phyloP scores from a whole-genome alignment of 345 rosid species.

The Ailanthus altissimus region DNA sequence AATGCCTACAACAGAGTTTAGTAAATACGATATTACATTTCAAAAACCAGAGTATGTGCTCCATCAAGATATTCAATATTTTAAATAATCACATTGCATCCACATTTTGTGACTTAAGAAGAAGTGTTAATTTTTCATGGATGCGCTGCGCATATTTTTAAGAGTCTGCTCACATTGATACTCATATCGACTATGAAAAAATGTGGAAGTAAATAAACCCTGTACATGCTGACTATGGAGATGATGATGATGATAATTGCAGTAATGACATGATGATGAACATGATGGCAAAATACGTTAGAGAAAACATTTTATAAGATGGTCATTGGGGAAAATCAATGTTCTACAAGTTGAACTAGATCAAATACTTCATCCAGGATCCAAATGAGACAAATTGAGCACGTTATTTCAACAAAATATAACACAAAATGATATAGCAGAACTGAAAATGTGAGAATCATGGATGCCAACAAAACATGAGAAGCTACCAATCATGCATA shows the following conservation, averaged over 20 bases:
- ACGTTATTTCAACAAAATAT: background rate
- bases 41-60: background rate
- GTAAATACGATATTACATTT: background rate
- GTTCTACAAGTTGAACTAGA: slow-evolving; percentile 27
- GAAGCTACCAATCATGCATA: background rate
- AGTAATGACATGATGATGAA: background rate
- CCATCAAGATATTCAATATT: slow-evolving; percentile 3
- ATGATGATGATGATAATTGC: slow-evolving; percentile 9
- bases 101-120: slow-evolving; percentile 21
- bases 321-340: slow-evolving; percentile 16
- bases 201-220: slow-evolving; percentile 25
- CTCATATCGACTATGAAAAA: slow-evolving; percentile 3
- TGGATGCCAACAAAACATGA: background rate
- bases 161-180: slow-evolving; percentile 10
- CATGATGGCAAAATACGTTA: background rate
- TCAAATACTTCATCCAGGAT: background rate
- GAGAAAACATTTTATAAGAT: slow-evolving; percentile 26
- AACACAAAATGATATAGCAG: background rate
- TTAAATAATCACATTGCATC: slow-evolving; percentile 13
- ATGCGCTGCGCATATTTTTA: slow-evolving; percentile 20
- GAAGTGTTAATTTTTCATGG: slow-evolving; percentile 8
- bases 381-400: background rate
- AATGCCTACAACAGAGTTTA: slow-evolving; percentile 54
- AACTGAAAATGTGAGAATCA: background rate
- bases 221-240: slow-evolving; percentile 14